Evolutionary conservation across 2,329 filamentous ascomycete species (phyloP), one percentile per base, ranked within the genome.

Genomic region (Sarocladium oryzae): DNA sequence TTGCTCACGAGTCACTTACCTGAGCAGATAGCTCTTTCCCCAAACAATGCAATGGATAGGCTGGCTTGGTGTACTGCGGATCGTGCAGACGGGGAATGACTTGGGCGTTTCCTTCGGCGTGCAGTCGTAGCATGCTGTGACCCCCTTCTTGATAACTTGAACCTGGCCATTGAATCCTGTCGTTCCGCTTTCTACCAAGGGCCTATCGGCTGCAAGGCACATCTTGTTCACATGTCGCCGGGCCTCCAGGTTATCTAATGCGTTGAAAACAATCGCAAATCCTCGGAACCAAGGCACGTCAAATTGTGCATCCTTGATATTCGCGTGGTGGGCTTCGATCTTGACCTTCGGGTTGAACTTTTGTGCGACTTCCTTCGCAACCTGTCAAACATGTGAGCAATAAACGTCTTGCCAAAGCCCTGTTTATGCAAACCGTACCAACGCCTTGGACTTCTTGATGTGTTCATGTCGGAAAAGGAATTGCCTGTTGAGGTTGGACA

Each of bases 21-120:
- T 93, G 54, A 99, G 80, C 8, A 99, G 77, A 66, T 97, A 99
- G 66, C 90, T 96, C 71, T 97, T 99, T 18, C 82, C 92, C 93
- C 93, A 99, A 2, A 99, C 92, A 55, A 99, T 99, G 71, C 93
- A 97, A 69, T 99, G 93, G 38, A 99, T 97, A 1, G 92, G 89
- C 61, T 97, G 92, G 57, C 88, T 95, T 0, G 93, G 93, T 0
- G 91, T 99, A 66, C 89, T 96, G 66, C 93, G 83, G 60, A 99
- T 97, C 1, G 93, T 99, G 72, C 93, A 99, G 37, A 97, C 91
- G 2, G 93, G 91, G 63, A 95, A 97, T 1, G 86, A 87, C 66
- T 96, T 97, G 5, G 92, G 92, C 2, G 86, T 83, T 54, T 92
- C 87, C 68, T 99, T 99, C 2, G 84, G 79, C 13, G 84, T 87